Conservation (phyloP, 371 early-diverging fungal genomes). For the Zopfochytrium polystomum region DNA sequence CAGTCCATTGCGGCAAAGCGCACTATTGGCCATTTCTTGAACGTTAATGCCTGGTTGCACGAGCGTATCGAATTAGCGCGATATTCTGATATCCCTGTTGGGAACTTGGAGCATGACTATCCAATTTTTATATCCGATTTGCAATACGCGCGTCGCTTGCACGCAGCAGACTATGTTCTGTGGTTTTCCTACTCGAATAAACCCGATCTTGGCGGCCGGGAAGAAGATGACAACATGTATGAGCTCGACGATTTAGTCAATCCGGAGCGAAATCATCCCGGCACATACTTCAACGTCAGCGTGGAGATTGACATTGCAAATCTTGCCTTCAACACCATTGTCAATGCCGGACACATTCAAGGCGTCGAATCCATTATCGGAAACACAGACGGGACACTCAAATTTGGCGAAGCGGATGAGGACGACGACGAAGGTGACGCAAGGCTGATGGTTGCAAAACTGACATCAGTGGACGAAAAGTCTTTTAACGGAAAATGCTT, state of each 20-base stretch:
- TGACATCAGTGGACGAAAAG: constrained; percentile 17
- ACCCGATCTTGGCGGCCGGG: constrained; percentile 90
- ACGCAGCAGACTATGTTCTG: constrained; percentile 70
- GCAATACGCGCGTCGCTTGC: constrained; percentile 73
- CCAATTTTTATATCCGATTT: constrained; percentile 78
- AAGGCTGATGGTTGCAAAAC: constrained; percentile 7
- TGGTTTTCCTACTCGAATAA: constrained; percentile 83
- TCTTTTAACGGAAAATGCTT: constrained; percentile 44
- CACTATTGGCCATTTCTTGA: constrained; percentile 71
- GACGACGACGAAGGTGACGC: constrained; percentile 5
- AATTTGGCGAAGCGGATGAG: constrained; percentile 11
- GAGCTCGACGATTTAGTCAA: constrained; percentile 54
- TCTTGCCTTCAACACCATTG: constrained; percentile 76
- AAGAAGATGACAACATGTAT: constrained; percentile 71
- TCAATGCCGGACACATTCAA: constrained; percentile 70
- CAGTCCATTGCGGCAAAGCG: constrained; percentile 63
- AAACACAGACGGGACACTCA: not conserved
- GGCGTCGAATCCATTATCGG: constrained; percentile 45
- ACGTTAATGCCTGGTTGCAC: constrained; percentile 66
- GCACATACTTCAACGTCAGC: constrained; percentile 73
- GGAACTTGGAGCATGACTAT: constrained; percentile 83
- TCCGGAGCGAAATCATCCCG: constrained; percentile 73
- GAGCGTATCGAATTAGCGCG: constrained; percentile 74
- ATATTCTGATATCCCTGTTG: constrained; percentile 84
- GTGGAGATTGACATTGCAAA: constrained; percentile 80